phyloP scores from a whole-genome alignment of 306 rosid genomes.

The Boehmeria nivea region DNA sequence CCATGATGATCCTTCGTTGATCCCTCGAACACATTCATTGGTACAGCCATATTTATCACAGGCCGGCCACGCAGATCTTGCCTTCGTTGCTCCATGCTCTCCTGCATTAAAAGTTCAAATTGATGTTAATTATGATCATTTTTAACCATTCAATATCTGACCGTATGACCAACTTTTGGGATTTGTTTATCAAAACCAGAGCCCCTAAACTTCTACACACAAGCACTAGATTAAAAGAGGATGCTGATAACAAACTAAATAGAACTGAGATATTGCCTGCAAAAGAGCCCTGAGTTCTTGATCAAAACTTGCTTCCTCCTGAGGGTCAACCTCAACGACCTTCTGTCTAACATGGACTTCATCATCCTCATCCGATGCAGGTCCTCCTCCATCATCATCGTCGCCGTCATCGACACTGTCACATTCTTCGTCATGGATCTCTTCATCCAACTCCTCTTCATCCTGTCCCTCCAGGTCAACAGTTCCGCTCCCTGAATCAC shows the following conservation, averaged over 20 bases:
- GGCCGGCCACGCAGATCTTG: slow-evolving; percentile 90
- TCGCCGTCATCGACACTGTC: slow-evolving; percentile 82
- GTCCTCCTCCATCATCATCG: slow-evolving; percentile 66
- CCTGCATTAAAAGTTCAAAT: slow-evolving; percentile 42
- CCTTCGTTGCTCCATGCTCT: slow-evolving; percentile 95
- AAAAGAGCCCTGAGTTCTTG: slow-evolving; percentile 90
- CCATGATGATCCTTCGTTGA: slow-evolving; percentile 70
- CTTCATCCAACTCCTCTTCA: slow-evolving; percentile 81
- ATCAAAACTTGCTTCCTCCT: slow-evolving; percentile 83
- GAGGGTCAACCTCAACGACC: slow-evolving; percentile 79
- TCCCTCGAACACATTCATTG: slow-evolving; percentile 91
- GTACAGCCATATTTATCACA: slow-evolving; percentile 88
- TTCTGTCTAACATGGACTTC: slow-evolving; percentile 93
- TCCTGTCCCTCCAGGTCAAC: slow-evolving; percentile 62
- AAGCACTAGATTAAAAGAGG: slow-evolving; percentile 1
- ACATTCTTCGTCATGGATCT: slow-evolving; percentile 69
- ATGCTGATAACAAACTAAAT: slow-evolving; percentile 11
- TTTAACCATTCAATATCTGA: too few species aligned
- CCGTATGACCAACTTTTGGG: too few species aligned
- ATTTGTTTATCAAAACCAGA: neutral
- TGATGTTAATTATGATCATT: too few species aligned
- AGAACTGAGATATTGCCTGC: slow-evolving; percentile 55
- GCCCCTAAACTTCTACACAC: neutral
- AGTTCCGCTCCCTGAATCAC: slow-evolving; percentile 82
- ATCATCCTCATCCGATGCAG: slow-evolving; percentile 91